phyloP scores from a whole-genome alignment of 768 basidiomycete genomes.

The Rhizopogon vesiculosus region DNA sequence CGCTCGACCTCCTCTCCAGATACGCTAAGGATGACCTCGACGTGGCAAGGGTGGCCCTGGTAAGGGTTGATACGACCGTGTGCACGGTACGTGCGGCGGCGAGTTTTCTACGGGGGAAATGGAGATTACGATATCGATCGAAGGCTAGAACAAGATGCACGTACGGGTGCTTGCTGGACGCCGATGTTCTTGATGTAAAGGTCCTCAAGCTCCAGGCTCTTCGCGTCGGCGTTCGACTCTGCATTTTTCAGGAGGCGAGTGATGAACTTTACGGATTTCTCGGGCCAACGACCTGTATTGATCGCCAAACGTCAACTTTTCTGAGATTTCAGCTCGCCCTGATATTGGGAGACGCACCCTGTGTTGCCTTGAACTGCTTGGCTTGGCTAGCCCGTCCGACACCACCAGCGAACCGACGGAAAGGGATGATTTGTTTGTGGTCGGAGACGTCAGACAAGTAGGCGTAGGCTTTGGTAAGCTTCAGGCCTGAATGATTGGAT shows the following conservation, averaged over 20 bases:
- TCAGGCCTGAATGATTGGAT: constrained; percentile 56
- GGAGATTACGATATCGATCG: constrained; percentile 1
- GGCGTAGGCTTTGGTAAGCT: constrained; percentile 89
- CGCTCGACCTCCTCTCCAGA: constrained; percentile 85
- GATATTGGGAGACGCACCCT: constrained; percentile 56
- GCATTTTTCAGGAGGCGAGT: constrained; percentile 96
- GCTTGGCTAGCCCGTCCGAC: constrained; percentile 94
- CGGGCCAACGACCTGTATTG: constrained; percentile 93
- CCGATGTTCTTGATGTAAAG: constrained; percentile 95
- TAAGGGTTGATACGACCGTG: constrained; percentile 99
- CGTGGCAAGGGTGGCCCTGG: constrained; percentile 96
- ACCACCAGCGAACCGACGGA: constrained; percentile 92
- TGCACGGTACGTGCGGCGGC: constrained; percentile 97
- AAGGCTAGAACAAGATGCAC: constrained; percentile 26
- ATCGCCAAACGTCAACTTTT: background rate
- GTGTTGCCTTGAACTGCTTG: constrained; percentile 94
- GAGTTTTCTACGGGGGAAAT: constrained; percentile 71
- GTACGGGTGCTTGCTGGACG: constrained; percentile 95
- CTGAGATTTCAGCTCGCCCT: background rate
- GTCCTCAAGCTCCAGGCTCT: constrained; percentile 91
- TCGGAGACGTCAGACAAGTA: constrained; percentile 94
- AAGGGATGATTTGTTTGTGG: constrained; percentile 96
- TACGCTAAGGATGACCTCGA: constrained; percentile 88
- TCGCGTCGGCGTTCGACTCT: constrained; percentile 97
- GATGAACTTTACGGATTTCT: constrained; percentile 97